Conservation (phyloP, 1,139 yeast species). For the Hanseniaspora gamundiae region DNA sequence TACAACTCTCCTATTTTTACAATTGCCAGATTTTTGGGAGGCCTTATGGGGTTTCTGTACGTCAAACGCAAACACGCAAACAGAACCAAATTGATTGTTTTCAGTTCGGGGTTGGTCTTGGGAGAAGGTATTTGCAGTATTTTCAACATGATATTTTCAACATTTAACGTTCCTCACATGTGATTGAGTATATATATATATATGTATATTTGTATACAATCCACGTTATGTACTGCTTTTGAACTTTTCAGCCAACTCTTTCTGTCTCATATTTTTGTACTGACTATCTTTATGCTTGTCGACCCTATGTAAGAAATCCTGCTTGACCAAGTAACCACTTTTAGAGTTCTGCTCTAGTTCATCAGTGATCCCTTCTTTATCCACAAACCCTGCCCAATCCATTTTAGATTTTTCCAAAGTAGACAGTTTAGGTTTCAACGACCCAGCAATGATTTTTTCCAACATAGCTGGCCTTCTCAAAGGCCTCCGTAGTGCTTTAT, state of each 20-base stretch:
- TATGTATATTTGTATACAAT: too few species aligned
- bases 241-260: constrained; percentile 15
- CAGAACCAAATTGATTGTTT: constrained; percentile 63
- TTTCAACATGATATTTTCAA: constrained; percentile 64
- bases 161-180: constrained; percentile 40
- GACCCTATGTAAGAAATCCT: constrained; percentile 74
- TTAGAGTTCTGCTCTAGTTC: constrained; percentile 66
- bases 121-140: constrained; percentile 91
- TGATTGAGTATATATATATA: constrained; percentile 11
- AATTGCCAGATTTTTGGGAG: constrained; percentile 84
- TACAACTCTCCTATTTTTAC: constrained; percentile 92
- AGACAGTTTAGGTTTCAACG: constrained; percentile 59
- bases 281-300: constrained; percentile 52
- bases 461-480: constrained; percentile 66
- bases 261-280: constrained; percentile 43
- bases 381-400: constrained; percentile 95
- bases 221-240: not conserved
- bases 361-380: constrained; percentile 68
- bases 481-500: constrained; percentile 24
- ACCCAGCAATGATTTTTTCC: constrained; percentile 53
- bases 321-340: constrained; percentile 81
- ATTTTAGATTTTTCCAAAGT: constrained; percentile 85
- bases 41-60: constrained; percentile 60
- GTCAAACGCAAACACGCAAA: constrained; percentile 29
- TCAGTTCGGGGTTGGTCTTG: constrained; percentile 81